These are phyloP conservation scores for Eucalyptus regnans DNA, from an alignment of 345 rosid species.

Conservation along the genomic window DNA sequence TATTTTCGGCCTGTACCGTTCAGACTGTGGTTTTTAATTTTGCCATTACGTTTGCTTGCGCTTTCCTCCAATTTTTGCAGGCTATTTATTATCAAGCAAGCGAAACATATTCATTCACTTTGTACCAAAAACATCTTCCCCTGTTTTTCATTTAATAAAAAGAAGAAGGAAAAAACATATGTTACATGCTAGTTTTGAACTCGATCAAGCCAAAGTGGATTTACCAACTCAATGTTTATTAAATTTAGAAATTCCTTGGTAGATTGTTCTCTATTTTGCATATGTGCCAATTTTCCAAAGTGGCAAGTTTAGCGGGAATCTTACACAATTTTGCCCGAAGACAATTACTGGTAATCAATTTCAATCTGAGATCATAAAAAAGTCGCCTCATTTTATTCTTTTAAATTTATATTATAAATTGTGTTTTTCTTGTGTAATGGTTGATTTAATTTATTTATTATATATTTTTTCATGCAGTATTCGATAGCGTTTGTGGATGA, in stretches of 20 bases:
- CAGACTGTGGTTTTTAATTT: background rate
- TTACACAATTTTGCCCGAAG: background rate
- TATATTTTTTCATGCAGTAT: slow-evolving; percentile 28
- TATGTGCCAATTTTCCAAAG: background rate
- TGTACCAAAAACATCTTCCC: background rate
- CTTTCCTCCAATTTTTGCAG: background rate
- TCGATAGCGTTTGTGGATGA: slow-evolving; percentile 85
- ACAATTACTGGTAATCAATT: background rate
- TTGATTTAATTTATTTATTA: background rate
- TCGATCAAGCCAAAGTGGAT: background rate
- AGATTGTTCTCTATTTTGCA: background rate
- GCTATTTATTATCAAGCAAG: background rate
- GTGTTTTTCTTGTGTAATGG: background rate
- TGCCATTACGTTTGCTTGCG: background rate
- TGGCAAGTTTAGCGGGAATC: background rate
- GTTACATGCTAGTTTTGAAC: background rate
- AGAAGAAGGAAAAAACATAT: background rate
- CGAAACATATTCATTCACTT: background rate
- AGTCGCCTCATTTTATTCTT: background rate
- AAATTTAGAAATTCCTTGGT: background rate
- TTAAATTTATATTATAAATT: background rate
- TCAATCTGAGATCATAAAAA: background rate
- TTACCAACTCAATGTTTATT: background rate
- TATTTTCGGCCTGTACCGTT: background rate
- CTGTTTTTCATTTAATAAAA: too few relatives aligned